Base-by-base conservation (phyloP, 75 land plant species). In the Picea sitchensis region DNA sequence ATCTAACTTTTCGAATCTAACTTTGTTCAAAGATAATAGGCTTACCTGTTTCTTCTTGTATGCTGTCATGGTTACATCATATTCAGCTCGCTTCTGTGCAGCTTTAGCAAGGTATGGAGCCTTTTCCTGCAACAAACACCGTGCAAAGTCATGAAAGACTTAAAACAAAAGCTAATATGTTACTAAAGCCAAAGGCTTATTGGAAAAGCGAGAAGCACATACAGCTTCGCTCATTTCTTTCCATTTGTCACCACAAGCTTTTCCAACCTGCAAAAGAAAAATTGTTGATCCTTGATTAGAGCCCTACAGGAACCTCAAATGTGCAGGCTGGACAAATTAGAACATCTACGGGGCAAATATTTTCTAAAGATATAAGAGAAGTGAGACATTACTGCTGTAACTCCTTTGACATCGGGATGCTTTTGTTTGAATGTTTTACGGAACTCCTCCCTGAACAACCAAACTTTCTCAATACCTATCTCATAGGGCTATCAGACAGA, bases 231-330 rank as follows among this genome's bases (percentile, higher is more conserved):
- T 73, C 88, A 86, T 73, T 44, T 81, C 67, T 36, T 84, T 86
- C 88, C 88, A 86, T 64, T 78, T 85, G 77, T 86, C 88, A 17
- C 88, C 88, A 57, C 87, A 86, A 38, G 88, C 88, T 77, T 84
- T 86, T 9, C 88, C 88, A 62, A 86, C 88, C 86, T 84, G 76
- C n/a, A 30, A 79, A 78, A 81, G 36, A 15, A 77, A 26, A 30
- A 76, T 69, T 41, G 54, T 12, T 8, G n/a, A 0, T 41, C 26
- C 74, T 71, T n/a, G 26, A 71, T 44, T 71, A 71, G 13, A 71
- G 51, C 47, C 54, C 74, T 44, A 69, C 51, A 41, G 2, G 38
- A 69, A 17, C 44, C 14, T 44, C 20, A 38, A 44, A n/a, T 20
- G 51, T 8, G 26, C 2, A 12, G 31, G 12, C 32, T 14, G 31